These are phyloP conservation scores for Ustilago crameri DNA, from an alignment of 1,284 basidiomycete species.

Conservation along the genomic window DNA sequence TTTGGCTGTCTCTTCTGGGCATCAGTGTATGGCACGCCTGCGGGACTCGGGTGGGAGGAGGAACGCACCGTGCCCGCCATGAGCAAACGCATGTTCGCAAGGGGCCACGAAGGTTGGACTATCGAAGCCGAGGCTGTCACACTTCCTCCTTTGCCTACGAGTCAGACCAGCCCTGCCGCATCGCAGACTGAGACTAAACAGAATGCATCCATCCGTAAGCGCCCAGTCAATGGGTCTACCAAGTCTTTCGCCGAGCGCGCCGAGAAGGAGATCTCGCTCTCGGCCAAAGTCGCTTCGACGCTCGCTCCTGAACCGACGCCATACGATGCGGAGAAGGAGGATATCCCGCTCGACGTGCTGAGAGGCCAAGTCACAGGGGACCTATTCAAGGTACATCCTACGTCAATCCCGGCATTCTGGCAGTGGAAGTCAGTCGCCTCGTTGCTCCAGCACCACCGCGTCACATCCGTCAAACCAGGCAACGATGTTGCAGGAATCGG, in stretches of 20 bases:
- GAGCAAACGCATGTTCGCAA: slow-evolving; percentile 27
- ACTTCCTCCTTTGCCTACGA: slow-evolving; percentile 22
- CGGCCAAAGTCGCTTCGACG: background rate
- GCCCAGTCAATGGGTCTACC: background rate
- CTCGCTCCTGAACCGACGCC: slow-evolving; percentile 11
- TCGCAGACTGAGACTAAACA: background rate
- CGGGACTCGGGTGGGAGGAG: slow-evolving; percentile 20
- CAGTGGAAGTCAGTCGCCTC: slow-evolving; percentile 34
- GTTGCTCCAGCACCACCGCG: slow-evolving; percentile 9
- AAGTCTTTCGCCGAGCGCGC: slow-evolving; percentile 7
- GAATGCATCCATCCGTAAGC: background rate
- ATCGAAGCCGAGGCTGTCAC: slow-evolving; percentile 35
- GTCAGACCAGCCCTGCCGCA: background rate
- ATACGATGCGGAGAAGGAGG: slow-evolving; percentile 7
- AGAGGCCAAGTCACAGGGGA: slow-evolving; percentile 11
- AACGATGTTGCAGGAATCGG: slow-evolving; percentile 27
- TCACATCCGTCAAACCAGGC: slow-evolving; percentile 34
- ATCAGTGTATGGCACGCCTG: slow-evolving; percentile 24
- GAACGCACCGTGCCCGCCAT: slow-evolving; percentile 18
- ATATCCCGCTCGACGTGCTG: slow-evolving; percentile 15
- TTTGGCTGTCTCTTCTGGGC: slow-evolving; percentile 37
- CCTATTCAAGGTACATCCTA: slow-evolving; percentile 6
- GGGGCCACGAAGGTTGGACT: slow-evolving; percentile 34
- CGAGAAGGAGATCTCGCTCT: slow-evolving; percentile 9
- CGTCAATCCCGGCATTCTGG: slow-evolving; percentile 25